phyloP scores from a whole-genome alignment of 768 basidiomycete species.

The Gautieria morchelliformis region DNA sequence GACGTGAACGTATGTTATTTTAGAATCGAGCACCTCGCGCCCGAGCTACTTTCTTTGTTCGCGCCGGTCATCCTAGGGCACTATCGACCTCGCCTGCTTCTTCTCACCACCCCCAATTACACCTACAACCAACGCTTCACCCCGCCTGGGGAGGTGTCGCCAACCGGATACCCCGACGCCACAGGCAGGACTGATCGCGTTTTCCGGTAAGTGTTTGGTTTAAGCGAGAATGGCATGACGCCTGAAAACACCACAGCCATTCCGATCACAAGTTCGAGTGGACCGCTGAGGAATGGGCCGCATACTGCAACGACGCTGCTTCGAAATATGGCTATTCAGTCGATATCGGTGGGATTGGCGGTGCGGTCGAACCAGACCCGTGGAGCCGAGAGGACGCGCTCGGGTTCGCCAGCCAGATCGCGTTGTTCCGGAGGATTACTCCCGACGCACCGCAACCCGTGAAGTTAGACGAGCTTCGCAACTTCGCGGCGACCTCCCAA shows the following conservation, averaged over 20 bases:
- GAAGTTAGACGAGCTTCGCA: conserved; percentile 9
- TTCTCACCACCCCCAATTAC: conserved; percentile 82
- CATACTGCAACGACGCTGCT: conserved; percentile 50
- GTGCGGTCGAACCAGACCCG: conserved; percentile 47
- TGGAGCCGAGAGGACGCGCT: conserved; percentile 62
- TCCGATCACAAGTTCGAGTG: conserved; percentile 86
- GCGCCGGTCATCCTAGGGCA: conserved; percentile 64
- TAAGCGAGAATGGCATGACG: background rate
- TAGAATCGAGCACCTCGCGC: conserved; percentile 75
- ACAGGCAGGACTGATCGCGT: conserved; percentile 62
- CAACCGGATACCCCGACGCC: conserved; percentile 59
- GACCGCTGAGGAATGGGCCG: conserved; percentile 63
- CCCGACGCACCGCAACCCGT: conserved; percentile 22
- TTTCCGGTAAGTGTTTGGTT: conserved; percentile 28
- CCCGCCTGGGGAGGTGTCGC: conserved; percentile 36
- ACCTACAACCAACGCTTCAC: conserved; percentile 73
- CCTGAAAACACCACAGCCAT: conserved; percentile 36
- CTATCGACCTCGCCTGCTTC: conserved; percentile 63
- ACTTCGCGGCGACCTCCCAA: conserved; percentile 22
- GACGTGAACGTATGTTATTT: background rate
- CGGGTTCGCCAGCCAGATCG: conserved; percentile 61
- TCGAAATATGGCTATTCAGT: conserved; percentile 67
- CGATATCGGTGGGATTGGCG: conserved; percentile 49
- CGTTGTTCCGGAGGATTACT: conserved; percentile 38
- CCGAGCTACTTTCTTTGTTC: conserved; percentile 48